Conservation (phyloP, 345 rosid species). For the Hibiscus tridactylites region DNA sequence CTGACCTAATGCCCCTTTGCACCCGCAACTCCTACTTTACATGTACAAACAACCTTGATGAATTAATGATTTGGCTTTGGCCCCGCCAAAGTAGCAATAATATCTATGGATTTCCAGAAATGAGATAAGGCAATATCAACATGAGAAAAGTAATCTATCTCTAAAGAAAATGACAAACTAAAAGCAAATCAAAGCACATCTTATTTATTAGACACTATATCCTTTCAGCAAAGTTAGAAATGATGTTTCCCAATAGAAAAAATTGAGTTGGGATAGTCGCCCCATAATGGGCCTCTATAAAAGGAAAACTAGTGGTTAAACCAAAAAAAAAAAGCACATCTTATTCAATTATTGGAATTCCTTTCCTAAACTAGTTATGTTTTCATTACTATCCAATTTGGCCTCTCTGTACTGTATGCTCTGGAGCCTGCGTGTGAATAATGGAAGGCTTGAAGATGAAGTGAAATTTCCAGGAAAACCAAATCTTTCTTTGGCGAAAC, state of each 20-base stretch:
- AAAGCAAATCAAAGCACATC: background rate
- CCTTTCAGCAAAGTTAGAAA: too few species aligned
- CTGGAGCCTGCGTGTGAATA: background rate
- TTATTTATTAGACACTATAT: too few species aligned
- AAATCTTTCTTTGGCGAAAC: too few species aligned
- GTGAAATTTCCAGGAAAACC: too few species aligned
- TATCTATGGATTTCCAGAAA: background rate
- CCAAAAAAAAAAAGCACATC: too few species aligned
- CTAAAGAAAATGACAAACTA: conserved; percentile 3
- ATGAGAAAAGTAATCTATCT: background rate
- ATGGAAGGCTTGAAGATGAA: conserved; percentile 1
- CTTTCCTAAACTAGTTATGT: background rate
- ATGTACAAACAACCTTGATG: background rate
- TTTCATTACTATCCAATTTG: background rate
- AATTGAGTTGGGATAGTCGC: too few species aligned
- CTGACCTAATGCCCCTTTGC: background rate
- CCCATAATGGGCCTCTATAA: too few species aligned
- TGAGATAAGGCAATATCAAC: background rate
- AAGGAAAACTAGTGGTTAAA: too few species aligned
- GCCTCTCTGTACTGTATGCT: too few species aligned
- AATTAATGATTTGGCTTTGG: background rate
- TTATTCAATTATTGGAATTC: conserved; percentile 1
- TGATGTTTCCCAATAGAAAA: too few species aligned
- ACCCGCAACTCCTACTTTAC: too few species aligned
- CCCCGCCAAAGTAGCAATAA: background rate